These are phyloP conservation scores for Alternaria infectoria DNA, from an alignment of 2,329 filamentous ascomycete genomes.

Conservation along the genomic window DNA sequence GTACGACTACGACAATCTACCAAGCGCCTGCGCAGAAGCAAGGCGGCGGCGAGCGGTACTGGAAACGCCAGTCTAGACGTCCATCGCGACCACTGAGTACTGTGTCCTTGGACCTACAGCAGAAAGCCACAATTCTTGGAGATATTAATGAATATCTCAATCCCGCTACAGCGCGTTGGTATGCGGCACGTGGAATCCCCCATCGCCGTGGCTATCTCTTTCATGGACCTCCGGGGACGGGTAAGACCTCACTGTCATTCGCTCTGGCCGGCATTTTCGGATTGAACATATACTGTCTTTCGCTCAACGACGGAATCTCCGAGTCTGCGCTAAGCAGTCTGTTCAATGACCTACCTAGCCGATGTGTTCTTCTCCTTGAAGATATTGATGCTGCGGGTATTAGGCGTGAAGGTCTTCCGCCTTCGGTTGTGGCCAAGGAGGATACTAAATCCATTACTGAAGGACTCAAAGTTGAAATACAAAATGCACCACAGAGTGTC, in stretches of 20 bases:
- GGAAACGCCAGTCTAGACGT: slow-evolving; percentile 33
- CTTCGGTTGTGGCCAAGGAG: neutral
- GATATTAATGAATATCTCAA: slow-evolving; percentile 78
- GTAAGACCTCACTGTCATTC: slow-evolving; percentile 61
- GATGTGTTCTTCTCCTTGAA: slow-evolving; percentile 56
- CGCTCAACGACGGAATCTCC: slow-evolving; percentile 69
- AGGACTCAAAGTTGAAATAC: neutral
- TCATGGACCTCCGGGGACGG: neutral
- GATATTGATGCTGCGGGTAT: slow-evolving; percentile 57
- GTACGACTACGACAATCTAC: slow-evolving; percentile 54
- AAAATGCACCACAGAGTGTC: no score
- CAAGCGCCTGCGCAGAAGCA: slow-evolving; percentile 51
- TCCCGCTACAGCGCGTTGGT: neutral
- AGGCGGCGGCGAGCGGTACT: slow-evolving; percentile 30
- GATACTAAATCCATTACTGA: neutral
- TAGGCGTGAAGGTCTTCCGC: neutral
- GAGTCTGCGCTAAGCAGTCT: slow-evolving; percentile 64
- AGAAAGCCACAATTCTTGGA: slow-evolving; percentile 69
- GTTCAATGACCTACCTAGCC: slow-evolving; percentile 51
- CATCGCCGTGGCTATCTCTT: neutral
- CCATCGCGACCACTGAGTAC: slow-evolving; percentile 70
- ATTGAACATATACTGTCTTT: slow-evolving; percentile 54
- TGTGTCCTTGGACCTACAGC: slow-evolving; percentile 71
- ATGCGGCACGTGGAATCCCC: neutral
- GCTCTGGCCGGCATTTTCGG: slow-evolving; percentile 57